Percentiles rank a stretch among this genome's conserved stretches.
phyloP scores from a whole-genome alignment of 805 yeast genomes.

The Candida stauntonica region DNA sequence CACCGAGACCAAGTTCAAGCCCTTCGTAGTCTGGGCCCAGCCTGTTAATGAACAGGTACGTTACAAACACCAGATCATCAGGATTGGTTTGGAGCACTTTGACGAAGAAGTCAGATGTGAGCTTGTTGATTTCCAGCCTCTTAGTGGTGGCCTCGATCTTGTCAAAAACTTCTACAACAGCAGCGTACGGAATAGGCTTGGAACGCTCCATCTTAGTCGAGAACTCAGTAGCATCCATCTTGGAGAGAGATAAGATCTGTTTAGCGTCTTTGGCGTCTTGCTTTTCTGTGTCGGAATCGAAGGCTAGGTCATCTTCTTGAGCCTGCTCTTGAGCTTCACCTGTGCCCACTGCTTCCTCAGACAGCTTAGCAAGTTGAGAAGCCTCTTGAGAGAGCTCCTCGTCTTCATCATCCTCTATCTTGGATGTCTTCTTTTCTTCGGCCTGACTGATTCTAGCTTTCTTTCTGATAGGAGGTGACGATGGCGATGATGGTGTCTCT shows the following conservation, averaged over 20 bases:
- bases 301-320: conserved; percentile 19
- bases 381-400: neutral
- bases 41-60: conserved; percentile 82
- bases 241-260: conserved; percentile 17
- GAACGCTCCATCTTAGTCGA: conserved; percentile 5
- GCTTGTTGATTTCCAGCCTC: conserved; percentile 73
- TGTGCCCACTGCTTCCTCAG: neutral
- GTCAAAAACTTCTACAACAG: conserved; percentile 61
- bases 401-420: conserved; percentile 1
- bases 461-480: conserved; percentile 10
- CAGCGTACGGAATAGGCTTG: conserved; percentile 33
- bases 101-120: conserved; percentile 68
- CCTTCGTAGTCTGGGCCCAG: conserved; percentile 97
- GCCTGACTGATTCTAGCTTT: too few relatives aligned
- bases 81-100: conserved; percentile 55
- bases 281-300: conserved; percentile 23
- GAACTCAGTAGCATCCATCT: conserved; percentile 6
- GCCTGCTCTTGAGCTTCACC: conserved; percentile 2
- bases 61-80: conserved; percentile 56
- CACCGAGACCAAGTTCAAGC: conserved; percentile 90
- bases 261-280: conserved; percentile 24
- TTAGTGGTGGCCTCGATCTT: conserved; percentile 76
- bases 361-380: conserved; percentile 1
- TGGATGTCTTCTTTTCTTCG: neutral
- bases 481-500: conserved; percentile 1